phyloP scores from a whole-genome alignment of 1,284 basidiomycete species.

The Sanghuangporus weigelae region DNA sequence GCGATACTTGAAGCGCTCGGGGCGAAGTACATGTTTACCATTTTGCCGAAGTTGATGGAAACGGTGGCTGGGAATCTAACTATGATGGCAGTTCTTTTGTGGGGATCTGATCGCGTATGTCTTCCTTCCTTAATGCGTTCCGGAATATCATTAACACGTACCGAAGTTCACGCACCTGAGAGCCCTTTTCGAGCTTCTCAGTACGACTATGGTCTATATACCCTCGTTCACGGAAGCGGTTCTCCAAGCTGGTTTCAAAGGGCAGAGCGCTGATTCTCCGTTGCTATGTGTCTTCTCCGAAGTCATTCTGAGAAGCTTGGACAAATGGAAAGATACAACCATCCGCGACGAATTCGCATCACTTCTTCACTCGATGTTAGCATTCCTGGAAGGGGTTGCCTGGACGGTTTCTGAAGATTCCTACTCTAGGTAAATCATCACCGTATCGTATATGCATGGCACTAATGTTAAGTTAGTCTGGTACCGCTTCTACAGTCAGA shows the following conservation, averaged over 20 bases:
- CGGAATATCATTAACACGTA: neutral
- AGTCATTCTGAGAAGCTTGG: constrained; percentile 37
- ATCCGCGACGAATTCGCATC: constrained; percentile 15
- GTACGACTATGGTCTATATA: constrained; percentile 40
- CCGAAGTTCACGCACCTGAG: constrained; percentile 40
- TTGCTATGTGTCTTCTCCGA: constrained; percentile 31
- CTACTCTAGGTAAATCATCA: constrained; percentile 35
- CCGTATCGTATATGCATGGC: neutral
- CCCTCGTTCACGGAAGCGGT: constrained; percentile 42
- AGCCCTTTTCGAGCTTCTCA: constrained; percentile 49
- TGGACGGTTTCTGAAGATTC: constrained; percentile 42
- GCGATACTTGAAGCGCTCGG: constrained; percentile 18
- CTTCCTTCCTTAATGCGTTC: neutral
- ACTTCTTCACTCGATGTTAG: constrained; percentile 39
- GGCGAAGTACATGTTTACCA: constrained; percentile 4
- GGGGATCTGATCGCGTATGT: constrained; percentile 13
- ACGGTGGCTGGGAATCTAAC: constrained; percentile 15
- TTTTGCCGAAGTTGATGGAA: constrained; percentile 8
- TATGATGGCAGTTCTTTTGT: constrained; percentile 13
- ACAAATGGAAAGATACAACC: constrained; percentile 20
- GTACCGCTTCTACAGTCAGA: constrained; percentile 33
- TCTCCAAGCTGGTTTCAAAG: constrained; percentile 22
- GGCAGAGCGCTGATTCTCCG: neutral
- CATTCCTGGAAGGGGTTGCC: constrained; percentile 48
- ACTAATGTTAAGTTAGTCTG: constrained; percentile 31